These are phyloP conservation scores for Pseudocercospora eumusae DNA, from an alignment of 2,329 filamentous ascomycete genomes.

Conservation along the genomic window DNA sequence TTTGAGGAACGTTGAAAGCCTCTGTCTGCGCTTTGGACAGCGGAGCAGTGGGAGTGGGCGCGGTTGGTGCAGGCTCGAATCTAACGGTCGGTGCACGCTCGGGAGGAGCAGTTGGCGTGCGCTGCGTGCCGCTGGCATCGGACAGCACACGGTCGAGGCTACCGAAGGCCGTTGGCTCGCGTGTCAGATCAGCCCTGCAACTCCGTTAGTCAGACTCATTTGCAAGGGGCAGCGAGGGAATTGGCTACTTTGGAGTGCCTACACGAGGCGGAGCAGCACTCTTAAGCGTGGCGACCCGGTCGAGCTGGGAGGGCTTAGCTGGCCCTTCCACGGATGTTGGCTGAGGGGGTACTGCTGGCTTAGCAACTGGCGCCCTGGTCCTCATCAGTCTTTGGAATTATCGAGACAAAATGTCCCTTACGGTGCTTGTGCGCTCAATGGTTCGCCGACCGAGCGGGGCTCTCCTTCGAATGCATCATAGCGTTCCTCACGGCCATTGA, in stretches of 20 bases:
- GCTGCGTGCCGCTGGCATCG: slow-evolving; percentile 6
- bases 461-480: slow-evolving; percentile 64
- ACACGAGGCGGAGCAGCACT: background rate
- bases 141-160: slow-evolving; percentile 15
- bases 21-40: slow-evolving; percentile 7
- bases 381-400: background rate
- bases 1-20: background rate
- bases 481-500: slow-evolving; percentile 57
- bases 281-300: background rate
- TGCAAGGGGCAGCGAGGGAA: background rate
- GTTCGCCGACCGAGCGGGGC: slow-evolving; percentile 46
- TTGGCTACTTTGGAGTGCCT: background rate
- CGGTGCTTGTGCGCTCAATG: background rate
- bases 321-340: background rate
- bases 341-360: background rate
- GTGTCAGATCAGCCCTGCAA: slow-evolving; percentile 9
- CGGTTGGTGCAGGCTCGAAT: slow-evolving; percentile 4
- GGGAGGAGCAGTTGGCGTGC: slow-evolving; percentile 6
- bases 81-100: slow-evolving; percentile 5
- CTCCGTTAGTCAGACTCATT: background rate
- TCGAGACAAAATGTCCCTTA: background rate
- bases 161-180: slow-evolving; percentile 12
- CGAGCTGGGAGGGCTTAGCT: slow-evolving; percentile 11
- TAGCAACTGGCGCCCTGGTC: background rate
- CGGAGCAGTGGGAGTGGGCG: slow-evolving; percentile 11